These are phyloP conservation scores for Candida ulmi DNA, from an alignment of 805 yeast genomes.

Conservation along the genomic window DNA sequence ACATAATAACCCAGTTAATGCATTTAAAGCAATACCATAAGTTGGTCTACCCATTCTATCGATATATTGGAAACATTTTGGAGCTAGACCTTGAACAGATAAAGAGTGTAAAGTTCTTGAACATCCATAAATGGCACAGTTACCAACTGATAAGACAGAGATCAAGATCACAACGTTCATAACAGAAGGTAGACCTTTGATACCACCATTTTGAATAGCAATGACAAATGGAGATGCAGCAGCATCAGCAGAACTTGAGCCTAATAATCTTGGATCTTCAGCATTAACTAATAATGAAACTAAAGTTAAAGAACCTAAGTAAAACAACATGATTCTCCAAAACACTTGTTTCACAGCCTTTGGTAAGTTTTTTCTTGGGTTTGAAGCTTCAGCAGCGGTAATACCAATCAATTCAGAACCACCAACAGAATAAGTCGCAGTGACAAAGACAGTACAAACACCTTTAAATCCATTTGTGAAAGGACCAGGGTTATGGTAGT, in stretches of 20 bases:
- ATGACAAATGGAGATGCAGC: conserved; percentile 45
- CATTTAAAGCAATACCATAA: conserved; percentile 36
- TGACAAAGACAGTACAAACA: conserved; percentile 46
- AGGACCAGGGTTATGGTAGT: conserved; percentile 56
- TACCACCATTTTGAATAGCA: conserved; percentile 34
- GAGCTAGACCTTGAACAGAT: conserved; percentile 41
- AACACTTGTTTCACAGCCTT: conserved; percentile 50
- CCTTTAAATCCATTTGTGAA: conserved; percentile 55
- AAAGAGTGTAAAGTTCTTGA: conserved; percentile 47
- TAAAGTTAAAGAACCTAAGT: conserved; percentile 37
- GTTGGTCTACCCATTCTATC: conserved; percentile 48
- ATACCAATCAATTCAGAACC: conserved; percentile 50
- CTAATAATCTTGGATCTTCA: conserved; percentile 29
- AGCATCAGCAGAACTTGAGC: conserved; percentile 24
- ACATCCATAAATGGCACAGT: conserved; percentile 52
- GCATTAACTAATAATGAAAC: conserved; percentile 45
- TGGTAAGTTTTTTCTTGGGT: conserved; percentile 44
- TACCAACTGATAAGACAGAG: conserved; percentile 41
- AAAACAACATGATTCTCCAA: conserved; percentile 48
- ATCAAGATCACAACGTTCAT: conserved; percentile 36
- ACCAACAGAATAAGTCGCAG: conserved; percentile 50
- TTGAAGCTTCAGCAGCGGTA: conserved; percentile 43
- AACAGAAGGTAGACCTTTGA: conserved; percentile 31
- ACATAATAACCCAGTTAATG: conserved; percentile 36
- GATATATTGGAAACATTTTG: conserved; percentile 34